These are phyloP conservation scores for Lachancea quebecensis DNA, from an alignment of 805 yeast species.

Conservation along the genomic window DNA sequence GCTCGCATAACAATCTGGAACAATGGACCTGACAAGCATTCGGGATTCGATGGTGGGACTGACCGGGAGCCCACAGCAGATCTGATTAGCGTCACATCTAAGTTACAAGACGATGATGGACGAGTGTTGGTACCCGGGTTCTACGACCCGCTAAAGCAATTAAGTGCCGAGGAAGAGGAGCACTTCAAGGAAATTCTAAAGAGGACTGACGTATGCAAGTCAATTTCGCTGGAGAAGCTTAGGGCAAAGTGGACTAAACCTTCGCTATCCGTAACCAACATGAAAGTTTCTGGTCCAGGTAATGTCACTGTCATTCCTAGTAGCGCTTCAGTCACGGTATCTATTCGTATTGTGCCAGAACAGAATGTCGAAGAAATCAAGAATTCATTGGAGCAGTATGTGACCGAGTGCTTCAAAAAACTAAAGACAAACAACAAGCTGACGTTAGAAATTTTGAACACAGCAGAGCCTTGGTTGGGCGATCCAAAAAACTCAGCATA, in stretches of 20 bases:
- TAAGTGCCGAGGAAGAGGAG: slow-evolving; percentile 50
- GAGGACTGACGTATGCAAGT: slow-evolving; percentile 29
- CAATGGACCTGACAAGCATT: slow-evolving; percentile 82
- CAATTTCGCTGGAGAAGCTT: slow-evolving; percentile 41
- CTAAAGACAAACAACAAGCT: slow-evolving; percentile 58
- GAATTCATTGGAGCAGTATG: slow-evolving; percentile 38
- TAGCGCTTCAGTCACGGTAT: slow-evolving; percentile 64
- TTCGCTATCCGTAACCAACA: slow-evolving; percentile 76
- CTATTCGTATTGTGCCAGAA: slow-evolving; percentile 84
- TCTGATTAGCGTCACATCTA: slow-evolving; percentile 62
- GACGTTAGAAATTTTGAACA: slow-evolving; percentile 57
- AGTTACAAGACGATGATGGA: slow-evolving; percentile 51
- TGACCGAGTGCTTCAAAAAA: slow-evolving; percentile 42
- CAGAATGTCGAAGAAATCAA: slow-evolving; percentile 64
- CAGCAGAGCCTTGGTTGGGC: slow-evolving; percentile 96
- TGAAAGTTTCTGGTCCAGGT: slow-evolving; percentile 84
- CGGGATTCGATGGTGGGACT: slow-evolving; percentile 95
- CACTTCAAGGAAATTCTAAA: slow-evolving; percentile 56
- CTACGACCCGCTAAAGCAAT: slow-evolving; percentile 55
- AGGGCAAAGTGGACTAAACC: slow-evolving; percentile 86
- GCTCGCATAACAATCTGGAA: slow-evolving; percentile 64
- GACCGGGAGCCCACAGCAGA: slow-evolving; percentile 86
- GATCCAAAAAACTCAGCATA: slow-evolving; percentile 73
- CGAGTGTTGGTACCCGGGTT: slow-evolving; percentile 60
- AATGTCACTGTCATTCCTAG: slow-evolving; percentile 88